A percentile compares a stretch with the other conserved stretches of the same genome.
phyloP scores from a whole-genome alignment of 1,284 basidiomycete species.

The Ustilago bromivora region DNA sequence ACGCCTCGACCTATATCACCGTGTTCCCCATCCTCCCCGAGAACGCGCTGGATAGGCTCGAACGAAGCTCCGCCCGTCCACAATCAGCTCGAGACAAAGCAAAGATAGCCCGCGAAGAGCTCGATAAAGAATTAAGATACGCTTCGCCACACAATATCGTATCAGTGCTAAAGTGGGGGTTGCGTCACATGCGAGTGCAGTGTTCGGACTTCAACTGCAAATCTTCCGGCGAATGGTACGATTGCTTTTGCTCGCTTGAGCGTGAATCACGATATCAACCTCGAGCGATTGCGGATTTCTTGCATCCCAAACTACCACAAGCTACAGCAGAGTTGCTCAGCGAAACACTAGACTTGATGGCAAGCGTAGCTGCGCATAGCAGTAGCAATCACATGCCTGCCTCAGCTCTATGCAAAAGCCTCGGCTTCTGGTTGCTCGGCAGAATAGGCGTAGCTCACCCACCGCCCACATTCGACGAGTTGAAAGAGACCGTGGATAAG shows the following conservation, averaged over 20 bases:
- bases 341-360: conserved; percentile 54
- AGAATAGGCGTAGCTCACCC: conserved; percentile 50
- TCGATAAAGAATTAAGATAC: conserved; percentile 52
- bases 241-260: conserved; percentile 48
- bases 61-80: conserved; percentile 1
- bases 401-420: conserved; percentile 33
- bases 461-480: conserved; percentile 43
- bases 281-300: conserved; percentile 40
- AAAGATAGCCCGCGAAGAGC: conserved; percentile 27
- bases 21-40: conserved; percentile 48
- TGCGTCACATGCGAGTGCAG: conserved; percentile 48
- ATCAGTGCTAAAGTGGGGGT: conserved; percentile 56
- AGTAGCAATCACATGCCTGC: conserved; percentile 60
- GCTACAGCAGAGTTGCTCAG: conserved; percentile 45
- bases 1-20: conserved; percentile 44
- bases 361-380: conserved; percentile 53
- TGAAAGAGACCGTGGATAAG: conserved; percentile 17
- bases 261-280: conserved; percentile 36
- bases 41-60: conserved; percentile 29
- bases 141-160: conserved; percentile 55
- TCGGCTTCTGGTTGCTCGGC: conserved; percentile 61
- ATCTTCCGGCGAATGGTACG: conserved; percentile 49
- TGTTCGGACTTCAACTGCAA: conserved; percentile 47
- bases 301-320: conserved; percentile 45
- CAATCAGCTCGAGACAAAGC: conserved; percentile 4